Evolutionary conservation across 2,329 filamentous ascomycete genomes (phyloP), one percentile per base, ranked within the genome.

Genomic region (Teratosphaeria destructans): DNA sequence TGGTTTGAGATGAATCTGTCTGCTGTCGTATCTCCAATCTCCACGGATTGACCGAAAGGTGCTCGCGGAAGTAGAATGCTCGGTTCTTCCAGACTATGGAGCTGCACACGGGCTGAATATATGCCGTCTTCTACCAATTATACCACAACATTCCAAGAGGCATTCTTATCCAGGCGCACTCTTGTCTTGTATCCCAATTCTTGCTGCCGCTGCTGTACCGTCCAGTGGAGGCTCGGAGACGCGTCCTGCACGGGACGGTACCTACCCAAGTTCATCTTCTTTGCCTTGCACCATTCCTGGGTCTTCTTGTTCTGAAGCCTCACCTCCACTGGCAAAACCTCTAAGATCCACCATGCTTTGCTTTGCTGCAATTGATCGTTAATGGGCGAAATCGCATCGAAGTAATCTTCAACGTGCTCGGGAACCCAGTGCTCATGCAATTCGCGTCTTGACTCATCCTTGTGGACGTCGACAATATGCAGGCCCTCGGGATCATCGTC

Each of bases 161-260:
- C 67, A 52, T 70, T 64, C 56, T 64, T 63, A 53, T 70, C 69
- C 29, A 70, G 58, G 47, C 67, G 60, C 34, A 68, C 69, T 60
- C 64, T 70, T 12, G 74, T 62, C 56, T 69, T 67, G 60, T 78
- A 78, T 5, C 67, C 67, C 53, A 66, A 63, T 23, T 74, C 70
- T 12, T 70, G 60, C 54, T 74, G 71, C 29, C 73, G 62, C 57
- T 71, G 69, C 63, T 72, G 62, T 34, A 77, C 76, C 10, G 75
- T 77, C 76, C 76, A 78, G 62, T 78, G 76, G 66, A 77, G 66
- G 52, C 72, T 73, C 6, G 76, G 76, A 57, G 70, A 67, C 5
- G 59, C 32, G 52, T 77, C 75, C 4, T 71, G 65, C 35, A 76
- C 67, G 3, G 70, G 66, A 8, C 76, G 68, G 64, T 73, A 71